phyloP scores from a whole-genome alignment of 306 rosid genomes.

The Arachis hypogaea region DNA sequence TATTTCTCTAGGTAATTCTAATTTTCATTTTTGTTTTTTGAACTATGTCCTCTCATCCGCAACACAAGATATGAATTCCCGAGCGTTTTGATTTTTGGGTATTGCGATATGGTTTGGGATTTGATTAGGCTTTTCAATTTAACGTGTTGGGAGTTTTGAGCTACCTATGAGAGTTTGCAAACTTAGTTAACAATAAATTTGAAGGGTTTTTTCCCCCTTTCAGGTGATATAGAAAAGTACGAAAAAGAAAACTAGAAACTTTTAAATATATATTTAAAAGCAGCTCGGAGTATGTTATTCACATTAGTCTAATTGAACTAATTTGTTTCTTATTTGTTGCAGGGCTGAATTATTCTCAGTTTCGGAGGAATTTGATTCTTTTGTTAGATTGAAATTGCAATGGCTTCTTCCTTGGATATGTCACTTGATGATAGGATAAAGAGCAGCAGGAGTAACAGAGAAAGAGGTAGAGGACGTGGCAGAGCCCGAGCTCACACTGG shows the following conservation, averaged over 20 bases:
- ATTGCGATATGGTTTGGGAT: background rate
- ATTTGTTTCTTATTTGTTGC: constrained; percentile 18
- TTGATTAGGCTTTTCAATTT: background rate
- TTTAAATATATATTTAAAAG: background rate
- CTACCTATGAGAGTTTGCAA: background rate
- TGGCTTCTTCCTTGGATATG: constrained; percentile 92
- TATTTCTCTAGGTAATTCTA: constrained; percentile 36
- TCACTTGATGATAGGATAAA: constrained; percentile 89
- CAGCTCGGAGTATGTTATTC: no score
- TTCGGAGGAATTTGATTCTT: constrained; percentile 19
- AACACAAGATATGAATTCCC: background rate
- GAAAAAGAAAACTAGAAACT: background rate
- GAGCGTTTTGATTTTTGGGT: background rate
- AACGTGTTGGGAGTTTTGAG: background rate
- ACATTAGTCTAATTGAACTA: background rate
- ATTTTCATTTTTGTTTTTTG: background rate
- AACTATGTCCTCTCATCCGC: background rate
- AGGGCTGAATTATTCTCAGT: constrained; percentile 26
- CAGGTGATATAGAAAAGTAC: no score
- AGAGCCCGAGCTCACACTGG: constrained; percentile 60
- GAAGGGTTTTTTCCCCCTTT: no score
- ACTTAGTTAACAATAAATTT: background rate
- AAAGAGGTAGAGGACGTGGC: constrained; percentile 80
- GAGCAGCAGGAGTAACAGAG: constrained; percentile 68
- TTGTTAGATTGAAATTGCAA: constrained; percentile 29